Evolutionary conservation across 345 rosid species (phyloP).

Genomic region (Gossypium raimondii): DNA sequence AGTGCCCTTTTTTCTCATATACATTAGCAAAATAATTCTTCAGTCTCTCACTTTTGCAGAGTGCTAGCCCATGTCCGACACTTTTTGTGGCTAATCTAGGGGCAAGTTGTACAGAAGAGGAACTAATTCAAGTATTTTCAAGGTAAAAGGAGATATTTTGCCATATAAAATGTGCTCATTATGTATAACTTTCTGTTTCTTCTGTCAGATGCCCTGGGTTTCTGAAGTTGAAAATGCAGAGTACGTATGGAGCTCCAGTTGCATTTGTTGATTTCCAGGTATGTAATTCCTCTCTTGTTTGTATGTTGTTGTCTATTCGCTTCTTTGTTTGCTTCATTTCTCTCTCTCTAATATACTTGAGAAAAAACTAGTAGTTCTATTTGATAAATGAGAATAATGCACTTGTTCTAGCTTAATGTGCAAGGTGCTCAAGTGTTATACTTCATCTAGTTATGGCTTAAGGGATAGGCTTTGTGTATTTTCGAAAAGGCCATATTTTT

Average conservation of each 20-base stretch:
- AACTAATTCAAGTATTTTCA: slow-evolving; percentile 73
- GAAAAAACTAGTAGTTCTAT: neutral
- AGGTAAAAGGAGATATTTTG: slow-evolving; percentile 35
- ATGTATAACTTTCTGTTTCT: slow-evolving; percentile 10
- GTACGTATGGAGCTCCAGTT: slow-evolving; percentile 74
- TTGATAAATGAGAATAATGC: neutral
- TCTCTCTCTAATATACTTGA: neutral
- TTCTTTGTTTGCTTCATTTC: neutral
- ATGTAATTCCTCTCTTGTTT: slow-evolving; percentile 8
- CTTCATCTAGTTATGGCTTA: neutral
- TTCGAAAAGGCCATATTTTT: neutral
- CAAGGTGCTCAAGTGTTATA: neutral
- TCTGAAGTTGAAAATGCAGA: slow-evolving; percentile 78
- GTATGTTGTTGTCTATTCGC: neutral
- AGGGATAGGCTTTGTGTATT: neutral
- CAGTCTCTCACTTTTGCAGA: slow-evolving; percentile 28
- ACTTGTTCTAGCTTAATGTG: neutral
- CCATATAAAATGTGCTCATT: slow-evolving; percentile 1
- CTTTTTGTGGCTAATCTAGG: slow-evolving; percentile 85
- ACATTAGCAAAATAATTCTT: slow-evolving; percentile 39
- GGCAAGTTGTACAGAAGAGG: slow-evolving; percentile 74
- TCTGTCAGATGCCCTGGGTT: slow-evolving; percentile 68
- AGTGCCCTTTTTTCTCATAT: neutral
- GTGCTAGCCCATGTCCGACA: slow-evolving; percentile 70
- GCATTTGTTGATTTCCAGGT: slow-evolving; percentile 96